A percentile compares a stretch with the other conserved stretches of the same genome.
phyloP scores from a whole-genome alignment of 805 yeast genomes.

The Sporopachydermia lactativora region DNA sequence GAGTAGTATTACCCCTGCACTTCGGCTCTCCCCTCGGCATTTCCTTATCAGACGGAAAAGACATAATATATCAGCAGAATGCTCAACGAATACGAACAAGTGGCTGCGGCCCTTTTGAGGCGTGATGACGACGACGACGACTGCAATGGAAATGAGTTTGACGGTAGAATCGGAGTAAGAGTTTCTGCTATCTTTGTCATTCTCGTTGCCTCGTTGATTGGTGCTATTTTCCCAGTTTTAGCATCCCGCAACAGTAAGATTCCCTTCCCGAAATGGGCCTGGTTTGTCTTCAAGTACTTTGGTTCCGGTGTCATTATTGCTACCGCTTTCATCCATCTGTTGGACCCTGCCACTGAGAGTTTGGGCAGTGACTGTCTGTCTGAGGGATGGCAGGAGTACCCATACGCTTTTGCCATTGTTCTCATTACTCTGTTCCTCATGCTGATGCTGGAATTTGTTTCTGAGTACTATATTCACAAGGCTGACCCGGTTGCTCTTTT shows the following conservation, averaged over 20 bases:
- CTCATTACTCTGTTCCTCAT: slow-evolving; percentile 30
- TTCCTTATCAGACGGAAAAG: too few relatives aligned
- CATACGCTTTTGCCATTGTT: slow-evolving; percentile 45
- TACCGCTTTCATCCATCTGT: slow-evolving; percentile 58
- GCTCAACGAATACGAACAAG: too few relatives aligned
- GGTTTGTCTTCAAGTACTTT: slow-evolving; percentile 32
- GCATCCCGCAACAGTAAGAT: slow-evolving; percentile 10
- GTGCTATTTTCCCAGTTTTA: slow-evolving; percentile 26
- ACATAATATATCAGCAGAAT: too few relatives aligned
- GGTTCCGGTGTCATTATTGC: slow-evolving; percentile 73
- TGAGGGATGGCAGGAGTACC: slow-evolving; percentile 29
- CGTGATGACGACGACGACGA: neutral
- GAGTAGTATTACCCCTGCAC: too few relatives aligned
- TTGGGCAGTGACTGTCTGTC: slow-evolving; percentile 6
- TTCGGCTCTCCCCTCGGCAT: too few relatives aligned
- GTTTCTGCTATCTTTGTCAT: slow-evolving; percentile 51
- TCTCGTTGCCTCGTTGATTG: slow-evolving; percentile 23
- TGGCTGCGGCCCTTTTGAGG: too few relatives aligned
- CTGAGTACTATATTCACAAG: slow-evolving; percentile 13
- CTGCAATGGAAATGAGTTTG: slow-evolving; percentile 24
- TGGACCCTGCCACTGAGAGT: slow-evolving; percentile 34
- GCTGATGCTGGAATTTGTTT: slow-evolving; percentile 34
- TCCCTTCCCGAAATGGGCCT: slow-evolving; percentile 21
- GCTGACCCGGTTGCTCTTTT: slow-evolving; percentile 11
- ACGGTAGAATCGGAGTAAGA: slow-evolving; percentile 31